These are phyloP conservation scores for Lathyrus oleraceus DNA, from an alignment of 306 rosid species.

Conservation along the genomic window DNA sequence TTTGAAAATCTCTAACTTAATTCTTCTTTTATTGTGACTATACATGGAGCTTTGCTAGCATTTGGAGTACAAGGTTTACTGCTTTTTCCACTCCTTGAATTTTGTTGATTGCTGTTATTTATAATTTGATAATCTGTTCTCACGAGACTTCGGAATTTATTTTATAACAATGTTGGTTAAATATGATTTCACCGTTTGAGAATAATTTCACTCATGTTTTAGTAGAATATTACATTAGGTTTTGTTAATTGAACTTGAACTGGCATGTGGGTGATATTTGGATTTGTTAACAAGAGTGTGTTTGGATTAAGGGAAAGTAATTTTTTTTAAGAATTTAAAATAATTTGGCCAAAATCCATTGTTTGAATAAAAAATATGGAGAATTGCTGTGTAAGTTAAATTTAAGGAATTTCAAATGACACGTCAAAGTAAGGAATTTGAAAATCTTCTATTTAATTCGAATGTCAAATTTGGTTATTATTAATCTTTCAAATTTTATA, in stretches of 20 bases:
- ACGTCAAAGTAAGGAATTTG: too few relatives aligned
- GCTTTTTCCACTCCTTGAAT: conserved; percentile 32
- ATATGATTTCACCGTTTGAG: neutral
- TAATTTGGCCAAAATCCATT: too few relatives aligned
- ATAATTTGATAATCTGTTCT: conserved; percentile 10
- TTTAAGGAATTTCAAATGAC: too few relatives aligned
- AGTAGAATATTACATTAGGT: conserved; percentile 1
- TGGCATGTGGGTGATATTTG: neutral
- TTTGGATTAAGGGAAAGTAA: too few relatives aligned
- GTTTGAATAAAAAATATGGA: too few relatives aligned
- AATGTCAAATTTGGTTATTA: too few relatives aligned
- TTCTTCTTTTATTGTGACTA: conserved; percentile 29
- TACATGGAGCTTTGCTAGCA: conserved; percentile 52
- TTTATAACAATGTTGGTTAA: neutral
- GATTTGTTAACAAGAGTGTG: neutral
- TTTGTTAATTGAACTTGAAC: conserved; percentile 26
- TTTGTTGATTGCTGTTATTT: conserved; percentile 5
- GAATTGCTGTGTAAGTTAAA: too few relatives aligned
- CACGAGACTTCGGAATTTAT: neutral
- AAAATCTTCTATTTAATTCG: too few relatives aligned
- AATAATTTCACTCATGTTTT: conserved; percentile 1
- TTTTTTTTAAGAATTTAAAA: too few relatives aligned
- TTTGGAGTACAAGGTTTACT: conserved; percentile 75
- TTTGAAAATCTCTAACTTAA: conserved; percentile 35
- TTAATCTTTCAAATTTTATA: too few relatives aligned